Evolutionary conservation across 768 basidiomycete species (phyloP).

Genomic region (Rhodosporidiobolus sp.): DNA sequence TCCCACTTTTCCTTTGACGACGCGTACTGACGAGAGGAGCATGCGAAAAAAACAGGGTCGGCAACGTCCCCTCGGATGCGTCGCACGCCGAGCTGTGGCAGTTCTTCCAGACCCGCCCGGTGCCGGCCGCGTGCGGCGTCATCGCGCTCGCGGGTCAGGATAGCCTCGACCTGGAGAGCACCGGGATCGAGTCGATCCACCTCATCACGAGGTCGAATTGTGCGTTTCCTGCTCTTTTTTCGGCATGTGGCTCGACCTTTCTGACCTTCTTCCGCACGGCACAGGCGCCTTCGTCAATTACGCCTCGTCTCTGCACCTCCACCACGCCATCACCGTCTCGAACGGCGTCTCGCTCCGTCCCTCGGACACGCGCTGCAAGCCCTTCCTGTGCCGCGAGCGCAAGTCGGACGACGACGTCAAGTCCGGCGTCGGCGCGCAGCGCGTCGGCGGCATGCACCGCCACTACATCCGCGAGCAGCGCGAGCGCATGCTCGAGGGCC

Average conservation of each 20-base stretch:
- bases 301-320: slow-evolving; percentile 61
- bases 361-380: slow-evolving; percentile 67
- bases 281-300: slow-evolving; percentile 84
- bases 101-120: slow-evolving; percentile 62
- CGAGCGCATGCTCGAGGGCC: slow-evolving; percentile 33
- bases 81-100: slow-evolving; percentile 78
- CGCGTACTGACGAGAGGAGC: neutral
- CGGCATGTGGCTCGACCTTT: too few relatives aligned
- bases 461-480: slow-evolving; percentile 71
- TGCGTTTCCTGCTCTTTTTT: neutral
- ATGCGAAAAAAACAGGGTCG: slow-evolving; percentile 82
- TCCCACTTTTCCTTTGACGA: neutral
- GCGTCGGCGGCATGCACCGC: slow-evolving; percentile 70
- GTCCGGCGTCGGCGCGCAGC: slow-evolving; percentile 86
- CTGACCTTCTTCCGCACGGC: neutral
- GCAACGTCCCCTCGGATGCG: slow-evolving; percentile 82
- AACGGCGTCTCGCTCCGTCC: slow-evolving; percentile 70
- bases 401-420: slow-evolving; percentile 77
- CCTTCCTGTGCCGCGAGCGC: slow-evolving; percentile 77
- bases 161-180: slow-evolving; percentile 18
- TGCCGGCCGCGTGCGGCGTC: slow-evolving; percentile 26
- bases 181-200: slow-evolving; percentile 78
- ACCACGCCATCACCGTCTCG: slow-evolving; percentile 66
- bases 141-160: slow-evolving; percentile 46
- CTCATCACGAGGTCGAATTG: slow-evolving; percentile 88